A percentile compares a stretch with the other conserved stretches of the same genome.
phyloP scores from a whole-genome alignment of 73 alveolate genomes.

The Halteria grandinella region DNA sequence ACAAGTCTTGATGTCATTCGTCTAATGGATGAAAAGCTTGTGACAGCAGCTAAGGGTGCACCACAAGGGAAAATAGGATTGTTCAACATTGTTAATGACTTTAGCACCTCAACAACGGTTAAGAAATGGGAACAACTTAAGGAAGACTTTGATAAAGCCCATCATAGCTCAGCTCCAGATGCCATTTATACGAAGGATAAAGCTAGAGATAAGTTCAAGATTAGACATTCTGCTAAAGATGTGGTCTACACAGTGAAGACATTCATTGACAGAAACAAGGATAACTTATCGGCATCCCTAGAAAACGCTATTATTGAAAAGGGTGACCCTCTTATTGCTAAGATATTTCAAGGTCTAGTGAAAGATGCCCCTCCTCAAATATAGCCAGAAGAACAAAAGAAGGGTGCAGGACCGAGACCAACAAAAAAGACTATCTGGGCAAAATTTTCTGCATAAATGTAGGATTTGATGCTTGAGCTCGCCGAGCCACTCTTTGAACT shows the following conservation, averaged over 20 bases:
- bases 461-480: constrained; percentile 84
- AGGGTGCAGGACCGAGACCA: constrained; percentile 67
- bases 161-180: too few relatives aligned
- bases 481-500: constrained; percentile 64
- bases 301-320: constrained; percentile 63
- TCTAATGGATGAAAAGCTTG: constrained; percentile 71
- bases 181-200: constrained; percentile 51
- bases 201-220: constrained; percentile 62
- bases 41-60: constrained; percentile 46
- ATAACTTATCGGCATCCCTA: constrained; percentile 78
- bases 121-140: too few relatives aligned
- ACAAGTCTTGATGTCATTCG: constrained; percentile 75
- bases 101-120: too few relatives aligned
- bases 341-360: constrained; percentile 9
- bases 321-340: constrained; percentile 15
- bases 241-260: constrained; percentile 84
- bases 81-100: constrained; percentile 70
- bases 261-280: constrained; percentile 92
- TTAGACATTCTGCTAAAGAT: constrained; percentile 91
- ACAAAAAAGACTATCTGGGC: constrained; percentile 88
- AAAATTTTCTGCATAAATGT: constrained; percentile 91
- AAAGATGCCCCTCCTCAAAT: too few relatives aligned
- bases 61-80: constrained; percentile 61
- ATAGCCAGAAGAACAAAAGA: constrained; percentile 67
- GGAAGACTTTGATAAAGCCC: too few relatives aligned